Evolutionary conservation across 148 eudicot genomes (phyloP).

Genomic region (Cornus controversa): DNA sequence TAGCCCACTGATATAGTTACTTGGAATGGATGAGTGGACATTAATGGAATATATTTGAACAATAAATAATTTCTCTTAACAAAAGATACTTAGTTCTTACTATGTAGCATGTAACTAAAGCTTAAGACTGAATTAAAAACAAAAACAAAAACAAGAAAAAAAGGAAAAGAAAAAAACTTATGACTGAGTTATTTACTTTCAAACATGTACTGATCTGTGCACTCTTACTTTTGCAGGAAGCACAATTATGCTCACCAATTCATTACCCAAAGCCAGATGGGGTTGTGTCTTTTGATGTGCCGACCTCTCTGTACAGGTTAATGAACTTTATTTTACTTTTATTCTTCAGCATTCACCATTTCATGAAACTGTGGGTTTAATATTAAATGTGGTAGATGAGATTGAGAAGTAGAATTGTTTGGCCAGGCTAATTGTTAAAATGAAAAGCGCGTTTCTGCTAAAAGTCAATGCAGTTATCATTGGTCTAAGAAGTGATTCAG

Average conservation of each 20-base stretch:
- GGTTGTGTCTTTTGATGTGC: conserved; percentile 74
- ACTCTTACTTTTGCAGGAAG: conserved; percentile 48
- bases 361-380: background rate
- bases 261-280: conserved; percentile 92
- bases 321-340: background rate
- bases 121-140: background rate
- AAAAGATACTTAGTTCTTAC: too few species aligned
- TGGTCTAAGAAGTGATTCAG: background rate
- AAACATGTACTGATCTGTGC: conserved; percentile 4
- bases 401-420: background rate
- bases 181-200: background rate
- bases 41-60: background rate
- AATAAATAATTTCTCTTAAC: background rate
- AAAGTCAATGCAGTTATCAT: background rate
- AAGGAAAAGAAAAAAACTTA: too few species aligned
- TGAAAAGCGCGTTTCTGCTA: too few species aligned
- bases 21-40: background rate
- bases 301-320: conserved; percentile 91
- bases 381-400: background rate
- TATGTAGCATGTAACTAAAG: too few species aligned
- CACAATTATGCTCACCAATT: conserved; percentile 66
- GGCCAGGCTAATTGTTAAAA: background rate
- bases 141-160: too few species aligned
- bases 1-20: background rate
- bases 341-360: background rate